These are phyloP conservation scores for Athelia sp. DNA, from an alignment of 1,284 basidiomycete species.

Conservation along the genomic window DNA sequence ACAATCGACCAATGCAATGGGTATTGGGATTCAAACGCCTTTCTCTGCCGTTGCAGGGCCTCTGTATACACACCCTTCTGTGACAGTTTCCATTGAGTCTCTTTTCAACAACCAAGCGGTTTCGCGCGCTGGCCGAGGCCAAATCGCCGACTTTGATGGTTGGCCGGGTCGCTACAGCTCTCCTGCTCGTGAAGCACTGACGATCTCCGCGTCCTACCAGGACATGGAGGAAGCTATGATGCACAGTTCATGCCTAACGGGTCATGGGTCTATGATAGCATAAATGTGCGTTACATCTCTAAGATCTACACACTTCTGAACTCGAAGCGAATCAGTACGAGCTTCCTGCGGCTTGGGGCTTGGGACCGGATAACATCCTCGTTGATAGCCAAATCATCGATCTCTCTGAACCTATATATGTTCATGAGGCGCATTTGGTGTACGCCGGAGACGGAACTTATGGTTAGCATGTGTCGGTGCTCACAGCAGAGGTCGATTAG, in stretches of 20 bases:
- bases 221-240: constrained; percentile 29
- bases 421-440: constrained; percentile 38
- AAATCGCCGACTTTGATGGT: constrained; percentile 29
- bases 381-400: constrained; percentile 30
- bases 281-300: constrained; percentile 21
- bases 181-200: too few species aligned
- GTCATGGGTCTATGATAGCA: constrained; percentile 28
- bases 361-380: constrained; percentile 32
- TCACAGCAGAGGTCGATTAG: not conserved
- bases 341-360: constrained; percentile 35
- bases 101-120: constrained; percentile 38
- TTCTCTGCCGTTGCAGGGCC: not conserved
- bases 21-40: not conserved
- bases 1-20: too few species aligned
- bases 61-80: not conserved
- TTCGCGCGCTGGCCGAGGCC: constrained; percentile 25
- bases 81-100: constrained; percentile 16
- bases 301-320: not conserved
- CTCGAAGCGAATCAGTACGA: constrained; percentile 23
- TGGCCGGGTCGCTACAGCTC: too few species aligned
- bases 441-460: constrained; percentile 32
- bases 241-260: constrained; percentile 30
- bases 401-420: constrained; percentile 22
- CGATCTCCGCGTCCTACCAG: too few species aligned
- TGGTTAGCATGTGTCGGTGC: constrained; percentile 17